Percentiles rank a stretch among this genome's conserved stretches.
Conservation (phyloP, 768 basidiomycete genomes). For the Phaeotremella fagi region DNA sequence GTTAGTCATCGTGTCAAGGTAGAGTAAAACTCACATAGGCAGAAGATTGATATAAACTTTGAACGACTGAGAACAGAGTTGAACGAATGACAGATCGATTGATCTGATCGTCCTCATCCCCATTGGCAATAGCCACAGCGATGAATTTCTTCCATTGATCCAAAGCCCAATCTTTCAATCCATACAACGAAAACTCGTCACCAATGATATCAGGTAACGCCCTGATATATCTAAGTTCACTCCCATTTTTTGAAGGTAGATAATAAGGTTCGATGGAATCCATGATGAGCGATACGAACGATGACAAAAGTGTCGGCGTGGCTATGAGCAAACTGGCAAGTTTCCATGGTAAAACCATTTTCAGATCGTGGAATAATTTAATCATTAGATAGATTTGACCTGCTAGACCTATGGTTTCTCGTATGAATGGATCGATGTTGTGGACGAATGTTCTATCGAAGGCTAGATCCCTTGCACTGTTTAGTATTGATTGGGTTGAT, state of each 20-base stretch:
- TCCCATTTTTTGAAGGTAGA: background rate
- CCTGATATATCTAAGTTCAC: background rate
- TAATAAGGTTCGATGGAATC: background rate
- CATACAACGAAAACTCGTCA: conserved; percentile 69
- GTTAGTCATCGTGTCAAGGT: conserved; percentile 34
- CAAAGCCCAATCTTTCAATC: conserved; percentile 78
- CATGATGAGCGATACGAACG: background rate
- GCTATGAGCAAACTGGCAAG: background rate
- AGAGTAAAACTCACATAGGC: background rate
- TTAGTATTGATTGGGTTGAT: background rate
- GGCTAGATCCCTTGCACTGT: background rate
- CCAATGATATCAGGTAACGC: background rate
- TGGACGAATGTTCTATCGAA: background rate
- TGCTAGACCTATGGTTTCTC: background rate
- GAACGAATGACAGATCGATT: conserved; percentile 9
- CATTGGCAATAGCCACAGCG: conserved; percentile 51
- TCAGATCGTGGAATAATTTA: background rate
- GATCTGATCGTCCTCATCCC: conserved; percentile 1
- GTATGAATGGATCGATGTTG: background rate
- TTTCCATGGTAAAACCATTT: background rate
- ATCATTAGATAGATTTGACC: background rate
- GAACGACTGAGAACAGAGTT: conserved; percentile 22
- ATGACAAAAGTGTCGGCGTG: background rate
- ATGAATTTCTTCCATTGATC: conserved; percentile 67
- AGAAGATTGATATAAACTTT: conserved; percentile 8